A percentile compares a stretch with the other conserved stretches of the same genome.
phyloP scores from a whole-genome alignment of 2,329 filamentous ascomycete species.

The Botryotinia calthae region DNA sequence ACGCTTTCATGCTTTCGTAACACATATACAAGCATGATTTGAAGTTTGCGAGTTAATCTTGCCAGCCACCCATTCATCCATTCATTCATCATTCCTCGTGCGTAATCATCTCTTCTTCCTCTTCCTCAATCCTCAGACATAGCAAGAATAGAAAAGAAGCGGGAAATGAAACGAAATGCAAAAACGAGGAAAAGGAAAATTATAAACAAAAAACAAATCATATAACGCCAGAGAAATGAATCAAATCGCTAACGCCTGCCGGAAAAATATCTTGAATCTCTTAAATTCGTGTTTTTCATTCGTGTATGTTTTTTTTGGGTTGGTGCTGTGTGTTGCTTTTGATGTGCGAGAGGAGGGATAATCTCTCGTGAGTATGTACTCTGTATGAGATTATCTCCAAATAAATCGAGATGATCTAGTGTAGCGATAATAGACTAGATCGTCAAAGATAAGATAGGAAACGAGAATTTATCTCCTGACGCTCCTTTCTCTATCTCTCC shows the following conservation, averaged over 20 bases:
- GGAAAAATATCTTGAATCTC: background rate
- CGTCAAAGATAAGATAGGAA: background rate
- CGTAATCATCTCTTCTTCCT: background rate
- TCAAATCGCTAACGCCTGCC: slow-evolving; percentile 13
- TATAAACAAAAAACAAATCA: background rate
- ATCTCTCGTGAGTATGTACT: background rate
- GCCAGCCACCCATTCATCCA: background rate
- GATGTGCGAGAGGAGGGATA: background rate
- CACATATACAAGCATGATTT: background rate
- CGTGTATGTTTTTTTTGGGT: background rate
- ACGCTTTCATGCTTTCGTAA: background rate
- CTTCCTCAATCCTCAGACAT: background rate
- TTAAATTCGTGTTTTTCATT: background rate
- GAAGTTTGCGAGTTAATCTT: background rate
- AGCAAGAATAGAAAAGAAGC: background rate
- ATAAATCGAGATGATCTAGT: background rate
- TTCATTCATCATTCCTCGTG: background rate
- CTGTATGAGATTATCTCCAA: background rate
- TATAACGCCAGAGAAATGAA: slow-evolving; percentile 17
- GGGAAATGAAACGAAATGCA: background rate
- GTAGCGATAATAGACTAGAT: background rate
- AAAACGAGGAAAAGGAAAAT: background rate
- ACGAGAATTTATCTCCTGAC: slow-evolving; percentile 13
- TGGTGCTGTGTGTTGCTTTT: background rate
- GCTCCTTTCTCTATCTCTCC: slow-evolving; percentile 19